These are phyloP conservation scores for Meyerozyma smithsonii DNA, from an alignment of 1,139 yeast species.

Conservation along the genomic window DNA sequence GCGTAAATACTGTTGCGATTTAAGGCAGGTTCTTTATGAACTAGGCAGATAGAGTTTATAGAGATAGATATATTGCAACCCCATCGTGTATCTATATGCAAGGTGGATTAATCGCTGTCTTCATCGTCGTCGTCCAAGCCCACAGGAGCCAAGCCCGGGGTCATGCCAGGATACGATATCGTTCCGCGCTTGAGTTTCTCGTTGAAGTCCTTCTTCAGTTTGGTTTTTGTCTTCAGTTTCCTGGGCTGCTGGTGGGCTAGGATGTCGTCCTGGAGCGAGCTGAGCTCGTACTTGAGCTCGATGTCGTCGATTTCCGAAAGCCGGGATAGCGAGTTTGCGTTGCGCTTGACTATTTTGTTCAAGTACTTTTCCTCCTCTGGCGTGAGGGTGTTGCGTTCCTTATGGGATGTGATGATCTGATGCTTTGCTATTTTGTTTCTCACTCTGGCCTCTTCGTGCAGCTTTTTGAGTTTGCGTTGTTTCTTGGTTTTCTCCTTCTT, in stretches of 20 bases:
- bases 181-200: slow-evolving; percentile 40
- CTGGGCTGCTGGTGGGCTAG: slow-evolving; percentile 18
- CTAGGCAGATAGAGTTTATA: slow-evolving; percentile 21
- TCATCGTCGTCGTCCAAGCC: slow-evolving; percentile 51
- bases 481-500: slow-evolving; percentile 35
- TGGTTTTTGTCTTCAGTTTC: slow-evolving; percentile 11
- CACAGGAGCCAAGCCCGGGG: slow-evolving; percentile 92
- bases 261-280: slow-evolving; percentile 37
- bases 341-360: slow-evolving; percentile 44
- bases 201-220: slow-evolving; percentile 31
- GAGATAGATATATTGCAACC: slow-evolving; percentile 3
- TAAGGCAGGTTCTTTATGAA: slow-evolving; percentile 73
- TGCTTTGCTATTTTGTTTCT: slow-evolving; percentile 49
- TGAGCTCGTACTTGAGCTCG: slow-evolving; percentile 40
- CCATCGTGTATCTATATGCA: slow-evolving; percentile 3
- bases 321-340: slow-evolving; percentile 42
- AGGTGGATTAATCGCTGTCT: slow-evolving; percentile 17
- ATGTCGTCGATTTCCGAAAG: slow-evolving; percentile 42
- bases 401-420: slow-evolving; percentile 43
- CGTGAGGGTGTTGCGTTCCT: slow-evolving; percentile 26
- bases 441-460: slow-evolving; percentile 30
- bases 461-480: slow-evolving; percentile 29
- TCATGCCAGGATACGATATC: slow-evolving; percentile 61
- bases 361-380: slow-evolving; percentile 46
- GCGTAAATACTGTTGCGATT: slow-evolving; percentile 69